These are phyloP conservation scores for Yamadazyma mexicana DNA, from an alignment of 1,139 yeast species.

Conservation along the genomic window DNA sequence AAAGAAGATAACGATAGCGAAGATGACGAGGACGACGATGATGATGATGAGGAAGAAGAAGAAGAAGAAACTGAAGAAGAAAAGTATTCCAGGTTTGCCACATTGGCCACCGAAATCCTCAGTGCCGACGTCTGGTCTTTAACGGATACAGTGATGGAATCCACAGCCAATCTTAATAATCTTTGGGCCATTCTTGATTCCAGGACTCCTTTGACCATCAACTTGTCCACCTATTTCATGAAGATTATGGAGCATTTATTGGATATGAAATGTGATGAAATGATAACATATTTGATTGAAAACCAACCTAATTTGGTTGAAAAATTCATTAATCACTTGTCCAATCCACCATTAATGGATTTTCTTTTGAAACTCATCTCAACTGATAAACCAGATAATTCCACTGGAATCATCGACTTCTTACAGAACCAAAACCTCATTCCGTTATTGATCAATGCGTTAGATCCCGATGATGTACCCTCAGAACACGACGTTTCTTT, in stretches of 20 bases:
- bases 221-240: slow-evolving; percentile 85
- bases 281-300: slow-evolving; percentile 66
- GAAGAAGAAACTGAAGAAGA: slow-evolving; percentile 48
- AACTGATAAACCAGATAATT: slow-evolving; percentile 74
- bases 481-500: slow-evolving; percentile 17
- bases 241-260: slow-evolving; percentile 90
- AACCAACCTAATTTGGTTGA: slow-evolving; percentile 64
- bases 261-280: slow-evolving; percentile 86
- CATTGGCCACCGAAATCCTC: slow-evolving; percentile 86
- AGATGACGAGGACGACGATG: slow-evolving; percentile 17
- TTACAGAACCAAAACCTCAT: slow-evolving; percentile 66
- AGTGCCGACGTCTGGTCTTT: slow-evolving; percentile 95
- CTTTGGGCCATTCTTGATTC: slow-evolving; percentile 79
- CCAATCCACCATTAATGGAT: slow-evolving; percentile 85
- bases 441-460: slow-evolving; percentile 55
- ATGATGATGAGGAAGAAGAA: slow-evolving; percentile 25
- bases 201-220: slow-evolving; percentile 60
- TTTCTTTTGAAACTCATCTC: slow-evolving; percentile 74
- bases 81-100: slow-evolving; percentile 67
- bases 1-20: slow-evolving; percentile 13
- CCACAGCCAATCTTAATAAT: slow-evolving; percentile 59
- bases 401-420: slow-evolving; percentile 75
- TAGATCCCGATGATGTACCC: slow-evolving; percentile 36
- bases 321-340: slow-evolving; percentile 74
- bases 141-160: slow-evolving; percentile 87